Base-by-base conservation (phyloP, 2,329 filamentous ascomycete species). In the Ceratocystis cacaofunesta region DNA sequence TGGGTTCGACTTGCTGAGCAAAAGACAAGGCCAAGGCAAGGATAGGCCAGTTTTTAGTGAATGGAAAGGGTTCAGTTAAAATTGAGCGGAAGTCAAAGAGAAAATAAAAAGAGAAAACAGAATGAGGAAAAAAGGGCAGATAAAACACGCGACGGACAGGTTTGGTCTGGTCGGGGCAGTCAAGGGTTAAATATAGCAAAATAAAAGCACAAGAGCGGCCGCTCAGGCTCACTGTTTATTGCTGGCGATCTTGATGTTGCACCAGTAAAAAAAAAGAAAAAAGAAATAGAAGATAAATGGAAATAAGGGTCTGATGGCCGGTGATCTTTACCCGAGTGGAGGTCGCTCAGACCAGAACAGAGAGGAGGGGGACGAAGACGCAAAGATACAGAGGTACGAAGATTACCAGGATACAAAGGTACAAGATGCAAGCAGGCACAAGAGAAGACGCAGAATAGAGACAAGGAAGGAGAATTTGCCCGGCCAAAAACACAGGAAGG, bases 111-210 rank as follows among this genome's bases (percentile, higher is more conserved):
- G 62, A 60, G 30, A 50, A 63, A 43, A 58, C 28, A 30, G 58
- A 65, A 46, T 6, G 64, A 60, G n/a, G 28, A 63, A 55, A 36
- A 41, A 66, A 50, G 28, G 52, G 61, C 52, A 65, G 48, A 65
- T 52, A 55, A 61, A 61, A 61, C 55, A 58, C 55, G 55, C 55
- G 55, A 58, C 55, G 12, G 55, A 30, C 55, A 58, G 52, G 19
- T 41, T 12, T 41, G 36, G 36, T 15, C 3, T 15, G 36, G 36
- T 15, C 36, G 36, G 36, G 36, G 3, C 28, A 17, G 55, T n/a
- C 55, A 58, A 58, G 55, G 55, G 55, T 58, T 58, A 58, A 52
- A 52, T 52, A 52, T 52, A 52, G 48, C 48, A 52, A 52, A 25
- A 41, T 41, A 4, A 41, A 41, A 15, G 36, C 36, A 41, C 36